Base-by-base conservation (phyloP, 192 early-diverging fungal genomes). In the Podila epicladia region DNA sequence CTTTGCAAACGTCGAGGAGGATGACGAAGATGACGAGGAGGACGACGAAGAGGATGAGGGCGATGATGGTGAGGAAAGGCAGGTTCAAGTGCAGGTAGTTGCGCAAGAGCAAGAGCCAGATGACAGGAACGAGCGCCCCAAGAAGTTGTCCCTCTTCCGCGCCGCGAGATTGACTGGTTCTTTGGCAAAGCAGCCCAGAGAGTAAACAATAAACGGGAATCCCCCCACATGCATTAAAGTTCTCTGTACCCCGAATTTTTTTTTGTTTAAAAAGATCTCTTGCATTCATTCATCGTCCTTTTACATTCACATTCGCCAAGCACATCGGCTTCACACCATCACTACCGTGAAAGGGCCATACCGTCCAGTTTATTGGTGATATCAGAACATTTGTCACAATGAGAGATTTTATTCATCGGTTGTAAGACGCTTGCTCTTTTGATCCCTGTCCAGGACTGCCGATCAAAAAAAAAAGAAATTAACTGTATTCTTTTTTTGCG, bases 81-180 rank as follows among this genome's bases (percentile, higher is more conserved):
- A 58, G 3, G 41, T 61, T n/a, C 48, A 62, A 11, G 48, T 31
- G 33, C 50, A 53, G n/a, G 50, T 22, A 29, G 68, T 17, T 11
- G 41, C 48, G 24, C 35, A 28, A 20, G 63, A 9, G 24, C 35
- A 28, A 20, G 63, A 9, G 20, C 26, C 69, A 2, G 77, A 80
- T 15, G 71, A 80, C 62, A 67, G 77, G 22, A 80, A 80, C 26
- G 24, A 50, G 24, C 66, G 65, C 8, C 77, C 77, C 33, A 80
- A 80, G 62, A 80, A 80, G 37, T 62, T 80, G 3, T 80, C 77
- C 28, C 48, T 80, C 22, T 80, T 80, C 67, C 77, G 77, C 22
- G 77, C 77, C 22, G 49, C 77, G 2, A 68, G 77, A 45, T 41
- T 80, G 49, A 62, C 77, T 4, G 77, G 77, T 19, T 73, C 71